Percentiles rank a stretch among this genome's conserved stretches.
Conservation (phyloP, 129 eudicot genomes). For the Apium graveolens region DNA sequence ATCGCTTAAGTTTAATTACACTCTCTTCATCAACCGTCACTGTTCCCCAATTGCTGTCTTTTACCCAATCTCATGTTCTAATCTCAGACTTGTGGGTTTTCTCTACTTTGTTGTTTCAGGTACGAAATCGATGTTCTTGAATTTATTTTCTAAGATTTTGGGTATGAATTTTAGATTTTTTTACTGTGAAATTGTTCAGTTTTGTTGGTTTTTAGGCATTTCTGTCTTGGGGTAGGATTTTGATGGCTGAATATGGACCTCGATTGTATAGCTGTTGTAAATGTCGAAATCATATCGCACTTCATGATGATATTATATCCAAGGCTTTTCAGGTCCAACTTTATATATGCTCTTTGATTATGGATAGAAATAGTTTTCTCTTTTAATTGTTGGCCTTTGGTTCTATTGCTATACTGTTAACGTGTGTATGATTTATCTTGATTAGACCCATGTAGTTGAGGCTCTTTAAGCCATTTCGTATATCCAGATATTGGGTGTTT, state of each 20-base stretch:
- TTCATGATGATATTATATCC: constrained; percentile 70
- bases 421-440: not conserved
- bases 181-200: not conserved
- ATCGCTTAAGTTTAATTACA: no score
- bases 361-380: not conserved
- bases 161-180: not conserved
- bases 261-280: constrained; percentile 69
- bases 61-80: constrained; percentile 6
- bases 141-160: not conserved
- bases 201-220: not conserved
- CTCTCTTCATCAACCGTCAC: constrained; percentile 15
- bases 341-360: not conserved
- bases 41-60: constrained; percentile 6
- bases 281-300: constrained; percentile 68
- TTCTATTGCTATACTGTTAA: not conserved
- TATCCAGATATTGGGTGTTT: not conserved
- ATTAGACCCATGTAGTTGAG: not conserved
- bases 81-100: not conserved
- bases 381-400: no score
- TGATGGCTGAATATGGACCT: constrained; percentile 72
- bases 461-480: not conserved
- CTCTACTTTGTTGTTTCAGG: not conserved
- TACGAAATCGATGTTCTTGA: not conserved
- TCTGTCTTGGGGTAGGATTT: not conserved
- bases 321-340: constrained; percentile 63